phyloP scores from a whole-genome alignment of 768 basidiomycete species.

The Myochromella boudieri region DNA sequence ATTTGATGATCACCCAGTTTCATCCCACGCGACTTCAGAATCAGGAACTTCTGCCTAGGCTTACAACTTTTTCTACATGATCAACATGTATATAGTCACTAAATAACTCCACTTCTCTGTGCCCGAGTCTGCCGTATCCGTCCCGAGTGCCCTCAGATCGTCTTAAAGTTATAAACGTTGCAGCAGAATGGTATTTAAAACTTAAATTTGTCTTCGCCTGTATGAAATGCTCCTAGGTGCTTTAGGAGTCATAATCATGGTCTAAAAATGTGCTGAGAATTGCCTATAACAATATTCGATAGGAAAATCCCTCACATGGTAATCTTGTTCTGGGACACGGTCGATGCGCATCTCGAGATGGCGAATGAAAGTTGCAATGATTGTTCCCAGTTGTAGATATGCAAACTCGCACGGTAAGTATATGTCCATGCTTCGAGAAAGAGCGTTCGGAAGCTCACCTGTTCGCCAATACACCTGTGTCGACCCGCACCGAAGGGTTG shows the following conservation, averaged over 20 bases:
- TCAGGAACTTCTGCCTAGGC: too few species aligned
- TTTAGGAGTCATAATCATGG: conserved; percentile 92
- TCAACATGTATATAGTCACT: too few species aligned
- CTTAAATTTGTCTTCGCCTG: too few species aligned
- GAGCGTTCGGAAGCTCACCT: conserved; percentile 46
- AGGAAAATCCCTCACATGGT: conserved; percentile 64
- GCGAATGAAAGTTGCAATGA: conserved; percentile 79
- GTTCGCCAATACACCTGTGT: conserved; percentile 94
- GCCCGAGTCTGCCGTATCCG: too few species aligned
- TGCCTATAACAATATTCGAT: background rate
- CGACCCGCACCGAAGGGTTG: conserved; percentile 97
- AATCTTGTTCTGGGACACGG: conserved; percentile 81
- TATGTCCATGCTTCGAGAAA: background rate
- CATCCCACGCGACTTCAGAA: conserved; percentile 5
- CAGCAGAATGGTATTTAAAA: too few species aligned
- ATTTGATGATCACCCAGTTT: too few species aligned
- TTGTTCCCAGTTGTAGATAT: conserved; percentile 86
- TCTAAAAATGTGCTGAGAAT: conserved; percentile 35
- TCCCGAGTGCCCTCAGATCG: too few species aligned
- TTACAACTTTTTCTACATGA: too few species aligned
- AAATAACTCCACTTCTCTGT: too few species aligned
- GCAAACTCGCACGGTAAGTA: conserved; percentile 62
- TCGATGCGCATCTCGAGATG: conserved; percentile 73
- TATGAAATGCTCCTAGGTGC: conserved; percentile 63
- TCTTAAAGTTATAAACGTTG: too few species aligned